Base-by-base conservation (phyloP, 1,139 yeast species). In the Protomyces inouyei region DNA sequence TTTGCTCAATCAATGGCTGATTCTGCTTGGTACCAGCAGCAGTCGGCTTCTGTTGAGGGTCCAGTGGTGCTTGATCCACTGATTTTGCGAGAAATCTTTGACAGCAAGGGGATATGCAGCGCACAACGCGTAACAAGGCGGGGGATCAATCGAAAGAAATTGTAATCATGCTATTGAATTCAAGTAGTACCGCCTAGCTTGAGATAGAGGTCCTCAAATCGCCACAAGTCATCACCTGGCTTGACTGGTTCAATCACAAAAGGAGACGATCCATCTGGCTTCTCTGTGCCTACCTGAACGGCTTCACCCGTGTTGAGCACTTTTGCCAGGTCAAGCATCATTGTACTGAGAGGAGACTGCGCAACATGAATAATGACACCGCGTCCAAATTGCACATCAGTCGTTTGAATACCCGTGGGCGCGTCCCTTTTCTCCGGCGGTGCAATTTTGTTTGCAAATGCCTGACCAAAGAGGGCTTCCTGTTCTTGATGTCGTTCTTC, bases 11-110 rank as follows among this genome's bases (percentile, higher is more conserved):
- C 48, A 10, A n/a, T n/a, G 16, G 48, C 14, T 12, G 48, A 43
- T 1, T 43, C 48, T 4, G 21, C 48, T n/a, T 64, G 63, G 67
- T 52, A 67, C 28, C 61, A 52, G 18, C 9, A 12, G 21, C 48
- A 43, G 25, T 23, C 48, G 48, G 48, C 48, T 43, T 43, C 23
- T 18, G 46, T 25, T 18, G 21, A 36, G 16, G 55, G 61, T 8
- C 63, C 59, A 4, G 36, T 69, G 25, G n/a, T 55, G 16, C 25
- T 52, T 28, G 54, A 57, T n/a, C 60, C 55, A 21, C 66, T 66
- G 21, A 28, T 61, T 14, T 57, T 69, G 36, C 61, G 64, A 51
- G 68, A 68, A 25, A 69, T 68, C 65, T 68, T 69, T 59, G 71
- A 69, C 52, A 48, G 40, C 16, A 52, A 38, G 52, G 60, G 69